Percentiles rank a stretch among this genome's conserved stretches.
These are phyloP conservation scores for Seiridium unicorne DNA, from an alignment of 2,329 filamentous ascomycete genomes.

Conservation along the genomic window DNA sequence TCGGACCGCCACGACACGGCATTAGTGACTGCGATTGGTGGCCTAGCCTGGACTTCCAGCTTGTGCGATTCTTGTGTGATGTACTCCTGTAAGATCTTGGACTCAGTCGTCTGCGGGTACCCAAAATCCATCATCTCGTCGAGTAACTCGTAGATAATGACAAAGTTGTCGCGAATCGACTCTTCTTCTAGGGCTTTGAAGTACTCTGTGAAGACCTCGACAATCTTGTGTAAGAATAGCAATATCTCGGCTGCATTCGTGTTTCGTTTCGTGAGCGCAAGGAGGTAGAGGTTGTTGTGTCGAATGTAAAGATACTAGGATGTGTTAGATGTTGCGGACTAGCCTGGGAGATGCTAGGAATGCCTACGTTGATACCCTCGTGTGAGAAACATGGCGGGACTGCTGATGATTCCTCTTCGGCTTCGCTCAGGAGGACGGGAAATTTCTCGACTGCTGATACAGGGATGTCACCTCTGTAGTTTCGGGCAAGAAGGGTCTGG, in stretches of 20 bases:
- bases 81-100: slow-evolving; percentile 98
- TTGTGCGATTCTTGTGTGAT: slow-evolving; percentile 99
- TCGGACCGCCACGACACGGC: slow-evolving; percentile 97
- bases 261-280: slow-evolving; percentile 97
- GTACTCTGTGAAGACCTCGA: slow-evolving; percentile 99
- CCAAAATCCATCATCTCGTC: slow-evolving; percentile 99
- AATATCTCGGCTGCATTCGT: slow-evolving; percentile 98
- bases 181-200: slow-evolving; percentile 99
- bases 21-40: slow-evolving; percentile 97
- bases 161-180: slow-evolving; percentile 98
- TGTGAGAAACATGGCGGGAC: slow-evolving; percentile 97
- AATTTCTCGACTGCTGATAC: slow-evolving; percentile 99
- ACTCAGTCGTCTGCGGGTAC: slow-evolving; percentile 97
- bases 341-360: not conserved
- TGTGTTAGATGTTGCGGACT: not conserved
- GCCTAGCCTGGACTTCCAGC: slow-evolving; percentile 91
- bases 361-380: slow-evolving; percentile 92
- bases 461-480: slow-evolving; percentile 97
- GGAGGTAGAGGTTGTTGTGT: slow-evolving; percentile 98
- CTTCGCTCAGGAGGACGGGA: slow-evolving; percentile 90
- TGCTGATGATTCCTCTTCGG: slow-evolving; percentile 97
- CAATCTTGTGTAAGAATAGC: slow-evolving; percentile 95
- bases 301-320: slow-evolving; percentile 94
- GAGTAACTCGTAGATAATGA: slow-evolving; percentile 96
- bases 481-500: slow-evolving; percentile 94